A percentile compares a stretch with the other conserved stretches of the same genome.
Evolutionary conservation across 176 grass and related monocot genomes (phyloP).

Genomic region (Tillandsia leiboldiana): DNA sequence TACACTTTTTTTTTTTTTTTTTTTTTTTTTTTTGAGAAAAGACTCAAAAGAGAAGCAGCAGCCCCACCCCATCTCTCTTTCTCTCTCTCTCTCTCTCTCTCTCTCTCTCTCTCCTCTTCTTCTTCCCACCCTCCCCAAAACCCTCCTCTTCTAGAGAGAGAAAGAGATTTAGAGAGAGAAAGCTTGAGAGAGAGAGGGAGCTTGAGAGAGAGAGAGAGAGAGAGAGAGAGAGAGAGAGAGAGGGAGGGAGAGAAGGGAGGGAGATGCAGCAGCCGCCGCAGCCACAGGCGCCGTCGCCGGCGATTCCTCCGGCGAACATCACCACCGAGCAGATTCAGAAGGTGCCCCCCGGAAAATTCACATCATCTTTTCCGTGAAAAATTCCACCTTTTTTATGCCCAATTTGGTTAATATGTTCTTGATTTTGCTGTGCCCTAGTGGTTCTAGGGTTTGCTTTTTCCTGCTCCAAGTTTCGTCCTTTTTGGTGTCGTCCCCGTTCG

Average conservation of each 20-base stretch:
- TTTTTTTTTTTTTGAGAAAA: too few species aligned
- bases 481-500: too few species aligned
- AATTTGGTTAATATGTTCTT: too few species aligned
- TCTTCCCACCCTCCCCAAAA: slow-evolving; percentile 23
- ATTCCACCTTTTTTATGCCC: neutral
- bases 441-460: neutral
- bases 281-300: slow-evolving; percentile 29
- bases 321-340: slow-evolving; percentile 98
- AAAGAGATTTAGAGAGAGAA: neutral
- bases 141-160: neutral
- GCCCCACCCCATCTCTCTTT: neutral
- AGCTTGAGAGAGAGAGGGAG: neutral
- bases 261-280: slow-evolving; percentile 73
- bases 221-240: slow-evolving; percentile 8
- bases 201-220: slow-evolving; percentile 15
- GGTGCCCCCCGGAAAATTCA: slow-evolving; percentile 16
- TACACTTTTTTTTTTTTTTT: too few species aligned
- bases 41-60: too few species aligned
- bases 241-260: slow-evolving; percentile 2
- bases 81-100: neutral
- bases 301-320: slow-evolving; percentile 39
- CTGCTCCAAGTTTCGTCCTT: too few species aligned
- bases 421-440: too few species aligned
- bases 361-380: neutral
- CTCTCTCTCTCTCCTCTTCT: neutral